Percentiles rank a stretch among this genome's conserved stretches.
phyloP scores from a whole-genome alignment of 352 stramenopile species.

The Phytophthora nicotianae region DNA sequence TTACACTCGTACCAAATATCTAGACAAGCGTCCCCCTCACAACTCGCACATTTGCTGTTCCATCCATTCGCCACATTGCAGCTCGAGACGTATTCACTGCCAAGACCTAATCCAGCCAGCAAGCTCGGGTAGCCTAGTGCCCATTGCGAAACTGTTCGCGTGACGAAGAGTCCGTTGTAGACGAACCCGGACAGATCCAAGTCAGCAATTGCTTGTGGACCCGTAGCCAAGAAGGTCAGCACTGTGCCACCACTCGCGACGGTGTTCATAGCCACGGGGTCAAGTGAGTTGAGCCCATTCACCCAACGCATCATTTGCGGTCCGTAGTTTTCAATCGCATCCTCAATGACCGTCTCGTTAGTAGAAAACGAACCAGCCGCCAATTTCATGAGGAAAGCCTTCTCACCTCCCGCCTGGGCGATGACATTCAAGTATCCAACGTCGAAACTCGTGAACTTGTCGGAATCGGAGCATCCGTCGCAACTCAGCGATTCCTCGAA shows the following conservation, averaged over 20 bases:
- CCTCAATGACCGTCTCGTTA: constrained; percentile 10
- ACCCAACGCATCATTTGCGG: constrained; percentile 74
- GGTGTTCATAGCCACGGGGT: constrained; percentile 66
- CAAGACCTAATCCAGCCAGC: constrained; percentile 61
- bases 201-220: constrained; percentile 38
- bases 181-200: constrained; percentile 66
- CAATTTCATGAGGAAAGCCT: constrained; percentile 49
- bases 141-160: constrained; percentile 58
- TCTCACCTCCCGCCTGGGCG: constrained; percentile 56
- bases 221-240: constrained; percentile 46
- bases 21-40: constrained; percentile 39
- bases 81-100: constrained; percentile 52
- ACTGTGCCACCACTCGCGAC: constrained; percentile 43
- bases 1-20: constrained; percentile 46
- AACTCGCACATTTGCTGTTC: constrained; percentile 49
- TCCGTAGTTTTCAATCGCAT: constrained; percentile 45
- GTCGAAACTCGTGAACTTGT: constrained; percentile 58
- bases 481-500: constrained; percentile 52
- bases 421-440: constrained; percentile 75
- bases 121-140: constrained; percentile 74
- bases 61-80: constrained; percentile 45
- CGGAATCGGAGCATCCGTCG: constrained; percentile 49
- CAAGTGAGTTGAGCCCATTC: constrained; percentile 81
- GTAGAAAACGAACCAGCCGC: constrained; percentile 52
- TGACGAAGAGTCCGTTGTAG: constrained; percentile 76